Evolutionary conservation across 106 monocot genomes (phyloP).

Genomic region (Dioscorea dumetorum): DNA sequence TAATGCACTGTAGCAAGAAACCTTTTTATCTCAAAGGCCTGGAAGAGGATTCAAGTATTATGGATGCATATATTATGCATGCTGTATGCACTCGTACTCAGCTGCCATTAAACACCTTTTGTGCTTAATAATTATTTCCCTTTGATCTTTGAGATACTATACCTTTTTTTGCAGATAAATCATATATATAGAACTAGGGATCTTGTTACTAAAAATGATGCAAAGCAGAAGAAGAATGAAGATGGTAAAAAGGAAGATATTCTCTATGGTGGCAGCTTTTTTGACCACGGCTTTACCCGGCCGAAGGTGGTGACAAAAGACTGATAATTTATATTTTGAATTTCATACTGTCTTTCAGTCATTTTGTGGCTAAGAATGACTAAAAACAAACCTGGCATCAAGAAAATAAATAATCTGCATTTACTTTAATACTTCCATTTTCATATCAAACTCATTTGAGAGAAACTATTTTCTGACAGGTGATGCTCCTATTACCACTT

Average conservation of each 20-base stretch:
- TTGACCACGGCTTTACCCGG: slow-evolving; percentile 98
- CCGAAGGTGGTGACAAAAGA: slow-evolving; percentile 61
- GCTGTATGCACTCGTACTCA: slow-evolving; percentile 40
- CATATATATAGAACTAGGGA: slow-evolving; percentile 74
- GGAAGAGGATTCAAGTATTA: slow-evolving; percentile 65
- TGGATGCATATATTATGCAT: slow-evolving; percentile 97
- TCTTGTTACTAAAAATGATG: slow-evolving; percentile 70
- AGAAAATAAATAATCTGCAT: neutral
- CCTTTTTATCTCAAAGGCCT: slow-evolving; percentile 84
- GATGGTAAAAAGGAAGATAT: slow-evolving; percentile 40
- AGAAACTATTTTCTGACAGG: slow-evolving; percentile 24
- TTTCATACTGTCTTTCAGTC: no score
- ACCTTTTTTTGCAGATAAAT: slow-evolving; percentile 57
- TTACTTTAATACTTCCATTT: neutral
- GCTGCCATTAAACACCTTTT: neutral
- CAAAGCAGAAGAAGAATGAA: slow-evolving; percentile 48
- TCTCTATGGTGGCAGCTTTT: slow-evolving; percentile 42
- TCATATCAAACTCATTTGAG: neutral
- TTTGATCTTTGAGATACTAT: neutral
- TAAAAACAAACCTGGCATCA: no score
- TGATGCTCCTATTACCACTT: slow-evolving; percentile 74
- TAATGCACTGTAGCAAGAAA: slow-evolving; percentile 86
- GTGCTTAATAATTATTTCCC: neutral
- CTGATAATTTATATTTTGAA: no score
- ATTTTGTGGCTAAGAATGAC: no score